Evolutionary conservation across 192 early-diverging fungal species (phyloP).

Genomic region (Coemansia sp.): DNA sequence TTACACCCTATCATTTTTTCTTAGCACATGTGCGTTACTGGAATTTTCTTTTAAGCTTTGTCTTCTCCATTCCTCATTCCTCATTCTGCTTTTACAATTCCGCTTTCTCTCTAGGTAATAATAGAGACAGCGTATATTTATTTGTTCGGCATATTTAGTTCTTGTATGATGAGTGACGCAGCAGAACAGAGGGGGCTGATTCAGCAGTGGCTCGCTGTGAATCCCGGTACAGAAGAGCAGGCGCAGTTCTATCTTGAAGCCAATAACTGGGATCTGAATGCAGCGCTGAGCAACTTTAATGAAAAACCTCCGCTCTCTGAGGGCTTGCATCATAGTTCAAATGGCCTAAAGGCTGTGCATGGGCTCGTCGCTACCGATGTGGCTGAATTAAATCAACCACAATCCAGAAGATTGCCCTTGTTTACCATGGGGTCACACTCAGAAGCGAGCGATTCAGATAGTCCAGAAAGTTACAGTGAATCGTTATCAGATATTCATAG

Average conservation of each 20-base stretch:
- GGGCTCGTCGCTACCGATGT: neutral
- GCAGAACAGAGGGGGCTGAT: slow-evolving; percentile 58
- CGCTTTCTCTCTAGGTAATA: too few relatives aligned
- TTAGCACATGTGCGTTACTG: too few relatives aligned
- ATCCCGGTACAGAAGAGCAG: slow-evolving; percentile 56
- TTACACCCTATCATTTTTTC: too few relatives aligned
- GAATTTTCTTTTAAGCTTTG: too few relatives aligned
- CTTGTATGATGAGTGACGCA: slow-evolving; percentile 29
- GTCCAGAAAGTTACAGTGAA: slow-evolving; percentile 10
- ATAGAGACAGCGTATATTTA: too few relatives aligned
- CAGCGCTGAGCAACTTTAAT: slow-evolving; percentile 69
- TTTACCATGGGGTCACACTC: slow-evolving; percentile 54
- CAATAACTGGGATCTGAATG: slow-evolving; percentile 76
- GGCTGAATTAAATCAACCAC: slow-evolving; percentile 6
- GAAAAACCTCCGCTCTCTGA: slow-evolving; percentile 45
- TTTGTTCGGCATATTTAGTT: too few relatives aligned
- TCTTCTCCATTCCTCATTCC: too few relatives aligned
- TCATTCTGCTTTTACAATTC: too few relatives aligned
- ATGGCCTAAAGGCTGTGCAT: neutral
- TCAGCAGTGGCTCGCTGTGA: slow-evolving; percentile 61
- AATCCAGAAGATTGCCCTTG: slow-evolving; percentile 29
- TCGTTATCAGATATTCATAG: neutral
- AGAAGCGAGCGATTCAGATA: slow-evolving; percentile 46
- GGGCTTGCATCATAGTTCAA: neutral
- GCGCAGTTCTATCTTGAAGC: slow-evolving; percentile 75